Conservation (phyloP, 2,329 filamentous ascomycete species). For the Eutypa lata region DNA sequence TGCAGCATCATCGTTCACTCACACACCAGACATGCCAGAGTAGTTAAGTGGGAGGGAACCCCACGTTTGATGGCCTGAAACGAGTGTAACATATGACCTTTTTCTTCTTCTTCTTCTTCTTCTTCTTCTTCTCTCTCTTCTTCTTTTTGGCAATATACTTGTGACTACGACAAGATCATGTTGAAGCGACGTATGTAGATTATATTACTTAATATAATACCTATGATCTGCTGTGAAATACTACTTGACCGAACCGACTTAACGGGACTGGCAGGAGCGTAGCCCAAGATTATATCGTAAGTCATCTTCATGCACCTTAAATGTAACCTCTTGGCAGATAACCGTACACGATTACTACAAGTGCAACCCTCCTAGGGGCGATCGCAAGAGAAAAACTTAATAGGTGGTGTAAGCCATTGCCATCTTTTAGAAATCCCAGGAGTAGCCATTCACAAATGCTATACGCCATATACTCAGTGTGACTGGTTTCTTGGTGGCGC, state of each 20-base stretch:
- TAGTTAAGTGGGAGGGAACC: too few species aligned
- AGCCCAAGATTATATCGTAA: not conserved
- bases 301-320: not conserved
- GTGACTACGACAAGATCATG: not conserved
- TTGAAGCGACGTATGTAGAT: too few species aligned
- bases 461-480: not conserved
- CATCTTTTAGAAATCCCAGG: not conserved
- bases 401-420: not conserved
- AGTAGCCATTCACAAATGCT: not conserved
- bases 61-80: not conserved
- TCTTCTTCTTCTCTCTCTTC: too few species aligned
- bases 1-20: not conserved
- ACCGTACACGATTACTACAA: not conserved
- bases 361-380: not conserved
- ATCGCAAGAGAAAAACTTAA: not conserved
- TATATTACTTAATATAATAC: too few species aligned
- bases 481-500: not conserved
- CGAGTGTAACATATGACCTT: not conserved
- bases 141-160: not conserved
- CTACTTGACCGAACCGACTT: too few species aligned
- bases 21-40: not conserved
- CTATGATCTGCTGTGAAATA: too few species aligned
- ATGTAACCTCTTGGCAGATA: not conserved
- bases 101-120: not conserved
- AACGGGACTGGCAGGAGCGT: too few species aligned